Base-by-base conservation (phyloP, 208 protist genomes). In the Trypanosoma lewisi region DNA sequence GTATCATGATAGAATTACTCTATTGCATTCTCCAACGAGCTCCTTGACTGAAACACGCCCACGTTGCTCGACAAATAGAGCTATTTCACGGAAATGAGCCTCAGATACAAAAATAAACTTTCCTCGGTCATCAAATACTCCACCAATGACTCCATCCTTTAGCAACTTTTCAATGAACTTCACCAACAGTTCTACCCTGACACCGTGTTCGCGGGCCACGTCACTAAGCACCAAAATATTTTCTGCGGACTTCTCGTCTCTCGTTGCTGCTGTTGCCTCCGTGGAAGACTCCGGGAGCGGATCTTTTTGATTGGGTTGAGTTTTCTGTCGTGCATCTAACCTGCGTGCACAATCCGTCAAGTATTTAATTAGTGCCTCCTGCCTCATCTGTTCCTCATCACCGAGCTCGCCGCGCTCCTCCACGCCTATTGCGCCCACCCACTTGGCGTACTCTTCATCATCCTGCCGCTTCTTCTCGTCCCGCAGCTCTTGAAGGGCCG, bases 71-170 rank as follows among this genome's bases (percentile, higher is more conserved):
- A 93, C 73, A 41, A 93, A 90, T 37, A 76, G 58, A 19, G 83
- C 83, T 2, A 93, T 66, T 53, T 73, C 56, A 14, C 45, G 45
- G 42, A 77, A 87, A 42, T 90, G 77, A 57, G 68, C 62, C 23
- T 85, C 75, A 4, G 78, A 63, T 31, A 93, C 69, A 8, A 89
- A 73, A 4, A 90, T 52, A 59, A 83, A 90, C 73, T 90, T 87
- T n/a, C 87, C 83, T n/a, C 84, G 73, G 23, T 93, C 87, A 63
- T 93, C 83, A 62, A 93, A 89, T 1, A 90, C 83, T 23, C 87
- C 83, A 39, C 70, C 77, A 16, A 90, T 68, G 17, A 31, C 31
- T 11, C 82, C 75, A 5, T 73, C 71, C 31, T 67, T 53, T 28
- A 83, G 49, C 25, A 93, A 67, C 39, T 78, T 70, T 69, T 89